A percentile compares a stretch with the other conserved stretches of the same genome.
phyloP scores from a whole-genome alignment of 1,139 yeast genomes.

The Nematodospora anomalae region DNA sequence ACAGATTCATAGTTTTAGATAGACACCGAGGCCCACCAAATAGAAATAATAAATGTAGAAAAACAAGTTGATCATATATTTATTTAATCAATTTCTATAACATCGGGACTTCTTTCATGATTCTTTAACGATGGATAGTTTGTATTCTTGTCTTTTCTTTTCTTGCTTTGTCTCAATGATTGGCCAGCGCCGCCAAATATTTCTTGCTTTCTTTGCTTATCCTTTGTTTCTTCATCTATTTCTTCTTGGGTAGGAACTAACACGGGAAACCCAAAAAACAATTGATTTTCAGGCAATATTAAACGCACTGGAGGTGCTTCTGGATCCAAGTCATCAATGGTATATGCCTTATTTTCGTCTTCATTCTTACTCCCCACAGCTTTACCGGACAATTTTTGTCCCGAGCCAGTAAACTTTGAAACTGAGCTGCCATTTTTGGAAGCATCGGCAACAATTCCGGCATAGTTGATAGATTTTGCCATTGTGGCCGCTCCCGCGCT shows the following conservation, averaged over 20 bases:
- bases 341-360: slow-evolving; percentile 14
- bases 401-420: slow-evolving; percentile 56
- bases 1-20: neutral
- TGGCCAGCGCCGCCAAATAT: slow-evolving; percentile 66
- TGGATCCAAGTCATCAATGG: slow-evolving; percentile 44
- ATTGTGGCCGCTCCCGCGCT: slow-evolving; percentile 66
- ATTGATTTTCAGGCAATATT: slow-evolving; percentile 75
- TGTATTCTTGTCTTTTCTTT: slow-evolving; percentile 62
- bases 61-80: neutral
- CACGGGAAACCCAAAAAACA: slow-evolving; percentile 92
- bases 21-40: slow-evolving; percentile 4
- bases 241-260: slow-evolving; percentile 62
- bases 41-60: slow-evolving; percentile 1
- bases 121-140: slow-evolving; percentile 46
- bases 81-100: slow-evolving; percentile 69
- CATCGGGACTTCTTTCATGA: slow-evolving; percentile 67
- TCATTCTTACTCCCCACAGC: slow-evolving; percentile 24
- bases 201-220: slow-evolving; percentile 16
- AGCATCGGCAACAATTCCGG: slow-evolving; percentile 52
- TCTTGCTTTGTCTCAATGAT: slow-evolving; percentile 69
- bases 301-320: slow-evolving; percentile 71
- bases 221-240: slow-evolving; percentile 28
- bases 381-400: slow-evolving; percentile 74
- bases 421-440: slow-evolving; percentile 15
- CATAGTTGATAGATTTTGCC: slow-evolving; percentile 77